These are phyloP conservation scores for Sparassis latifolia DNA, from an alignment of 1,284 basidiomycete genomes.

Conservation along the genomic window DNA sequence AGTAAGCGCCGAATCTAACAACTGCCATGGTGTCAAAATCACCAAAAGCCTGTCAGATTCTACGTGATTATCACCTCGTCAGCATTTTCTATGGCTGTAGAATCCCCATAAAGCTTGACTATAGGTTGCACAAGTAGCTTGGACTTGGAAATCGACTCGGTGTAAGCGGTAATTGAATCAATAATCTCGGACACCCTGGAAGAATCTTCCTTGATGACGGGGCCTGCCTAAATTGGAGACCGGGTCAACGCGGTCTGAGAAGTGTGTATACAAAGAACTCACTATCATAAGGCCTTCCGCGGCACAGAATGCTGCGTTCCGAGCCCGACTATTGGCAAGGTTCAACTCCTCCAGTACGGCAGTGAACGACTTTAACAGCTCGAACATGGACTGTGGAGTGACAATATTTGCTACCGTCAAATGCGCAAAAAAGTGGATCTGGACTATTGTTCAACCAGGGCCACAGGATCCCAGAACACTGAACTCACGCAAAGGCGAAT, in stretches of 20 bases:
- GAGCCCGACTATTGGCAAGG: slow-evolving; percentile 80
- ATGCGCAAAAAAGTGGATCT: slow-evolving; percentile 91
- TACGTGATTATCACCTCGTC: slow-evolving; percentile 44
- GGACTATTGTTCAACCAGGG: too few species aligned
- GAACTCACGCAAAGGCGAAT: slow-evolving; percentile 74
- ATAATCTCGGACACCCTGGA: slow-evolving; percentile 57
- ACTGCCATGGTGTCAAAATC: slow-evolving; percentile 29
- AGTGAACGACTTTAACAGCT: slow-evolving; percentile 75
- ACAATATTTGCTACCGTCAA: slow-evolving; percentile 73
- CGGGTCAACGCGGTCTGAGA: slow-evolving; percentile 2
- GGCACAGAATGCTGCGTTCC: slow-evolving; percentile 81
- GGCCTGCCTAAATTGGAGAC: slow-evolving; percentile 42
- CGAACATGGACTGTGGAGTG: slow-evolving; percentile 67
- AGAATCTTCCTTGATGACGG: slow-evolving; percentile 45
- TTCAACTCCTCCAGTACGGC: slow-evolving; percentile 87
- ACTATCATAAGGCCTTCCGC: slow-evolving; percentile 85
- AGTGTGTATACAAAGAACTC: slow-evolving; percentile 17
- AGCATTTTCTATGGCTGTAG: slow-evolving; percentile 37
- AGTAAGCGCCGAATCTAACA: slow-evolving; percentile 56
- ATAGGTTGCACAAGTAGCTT: slow-evolving; percentile 61
- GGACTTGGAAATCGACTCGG: slow-evolving; percentile 47
- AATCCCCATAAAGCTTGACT: slow-evolving; percentile 41
- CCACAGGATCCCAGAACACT: background rate
- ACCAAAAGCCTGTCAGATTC: background rate
- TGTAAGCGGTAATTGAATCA: slow-evolving; percentile 56